Evolutionary conservation across 2,329 filamentous ascomycete species (phyloP).

Genomic region (Aspergillus novoparasiticus): DNA sequence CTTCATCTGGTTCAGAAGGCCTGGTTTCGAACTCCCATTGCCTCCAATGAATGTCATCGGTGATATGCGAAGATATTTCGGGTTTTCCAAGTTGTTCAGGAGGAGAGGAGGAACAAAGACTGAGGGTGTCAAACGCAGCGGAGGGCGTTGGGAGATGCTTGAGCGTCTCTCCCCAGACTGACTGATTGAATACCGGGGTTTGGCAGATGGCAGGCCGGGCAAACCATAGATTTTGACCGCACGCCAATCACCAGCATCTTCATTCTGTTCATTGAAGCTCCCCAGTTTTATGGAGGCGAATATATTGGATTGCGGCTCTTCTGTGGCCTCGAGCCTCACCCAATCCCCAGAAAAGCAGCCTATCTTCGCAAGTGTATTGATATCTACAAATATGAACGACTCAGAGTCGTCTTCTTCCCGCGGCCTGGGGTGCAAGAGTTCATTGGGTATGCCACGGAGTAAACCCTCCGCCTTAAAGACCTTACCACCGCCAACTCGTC

Average conservation of each 20-base stretch:
- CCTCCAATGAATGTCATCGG: slow-evolving; percentile 48
- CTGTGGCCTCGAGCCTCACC: slow-evolving; percentile 79
- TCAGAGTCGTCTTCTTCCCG: slow-evolving; percentile 81
- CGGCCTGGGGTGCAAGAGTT: slow-evolving; percentile 83
- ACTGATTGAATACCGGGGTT: slow-evolving; percentile 59
- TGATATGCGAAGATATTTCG: slow-evolving; percentile 77
- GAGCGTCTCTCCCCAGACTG: slow-evolving; percentile 52
- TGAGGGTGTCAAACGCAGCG: slow-evolving; percentile 56
- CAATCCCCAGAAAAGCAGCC: slow-evolving; percentile 98
- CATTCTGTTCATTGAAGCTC: slow-evolving; percentile 47
- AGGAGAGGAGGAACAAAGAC: slow-evolving; percentile 84
- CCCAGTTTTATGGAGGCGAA: slow-evolving; percentile 66
- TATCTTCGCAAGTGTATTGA: slow-evolving; percentile 80
- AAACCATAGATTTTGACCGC: slow-evolving; percentile 87
- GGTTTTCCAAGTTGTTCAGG: slow-evolving; percentile 79
- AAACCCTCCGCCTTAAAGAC: slow-evolving; percentile 83
- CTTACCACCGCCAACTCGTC: slow-evolving; percentile 68
- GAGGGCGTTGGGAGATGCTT: slow-evolving; percentile 56
- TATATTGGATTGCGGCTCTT: slow-evolving; percentile 65
- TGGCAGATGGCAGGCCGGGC: slow-evolving; percentile 63
- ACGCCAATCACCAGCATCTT: slow-evolving; percentile 73
- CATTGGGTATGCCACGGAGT: slow-evolving; percentile 70
- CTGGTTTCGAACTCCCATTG: slow-evolving; percentile 55
- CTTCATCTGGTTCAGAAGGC: slow-evolving; percentile 56
- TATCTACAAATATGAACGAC: slow-evolving; percentile 86